Base-by-base conservation (phyloP, 768 basidiomycete genomes). In the Suillus placidus region DNA sequence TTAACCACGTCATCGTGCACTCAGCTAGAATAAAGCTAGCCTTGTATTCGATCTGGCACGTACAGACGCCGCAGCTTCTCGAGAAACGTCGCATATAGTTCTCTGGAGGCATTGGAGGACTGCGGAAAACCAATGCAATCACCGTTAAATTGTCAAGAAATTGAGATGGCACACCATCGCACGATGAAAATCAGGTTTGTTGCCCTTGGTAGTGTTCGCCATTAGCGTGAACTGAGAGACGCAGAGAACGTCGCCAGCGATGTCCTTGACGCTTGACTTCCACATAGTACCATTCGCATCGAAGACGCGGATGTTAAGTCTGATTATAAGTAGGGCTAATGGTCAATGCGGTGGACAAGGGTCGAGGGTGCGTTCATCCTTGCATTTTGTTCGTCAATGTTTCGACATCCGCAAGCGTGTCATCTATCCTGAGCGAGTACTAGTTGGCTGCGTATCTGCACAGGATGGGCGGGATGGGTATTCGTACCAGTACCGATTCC, bases 151-250 rank as follows among this genome's bases (percentile, higher is more conserved):
- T n/a, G 42, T 45, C 4, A 45, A 40, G 30, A 38, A 67, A 14
- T 18, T 9, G 66, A 60, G 5, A 26, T 23, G 58, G 71, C 85
- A 23, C 64, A 94, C 95, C 95, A 97, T 97, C 7, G 95, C 92
- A 23, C 85, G 85, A 77, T 96, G 95, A 71, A 98, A 98, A 76
- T 97, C 95, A 16, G 92, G 92, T 72, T 95, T 94, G 74, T 83
- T 92, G 34, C 94, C 94, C 76, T 97, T 97, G 61, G 84, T 82
- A 20, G 94, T 94, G 66, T 91, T 90, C 30, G 95, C 92, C 73
- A 96, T 77, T 34, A 99, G 83, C 2, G 96, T 95, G 76, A 97
- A 97, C 71, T 99, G 97, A 1, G 95, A 95, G 18, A 96, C 94
- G 71, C 96, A 98, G 5, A 99, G 85, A 14, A 99, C 85, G 61